Percentiles rank a stretch among this genome's conserved stretches.
Conservation (phyloP, 352 stramenopile genomes). For the Globisporangium uncinulatum region DNA sequence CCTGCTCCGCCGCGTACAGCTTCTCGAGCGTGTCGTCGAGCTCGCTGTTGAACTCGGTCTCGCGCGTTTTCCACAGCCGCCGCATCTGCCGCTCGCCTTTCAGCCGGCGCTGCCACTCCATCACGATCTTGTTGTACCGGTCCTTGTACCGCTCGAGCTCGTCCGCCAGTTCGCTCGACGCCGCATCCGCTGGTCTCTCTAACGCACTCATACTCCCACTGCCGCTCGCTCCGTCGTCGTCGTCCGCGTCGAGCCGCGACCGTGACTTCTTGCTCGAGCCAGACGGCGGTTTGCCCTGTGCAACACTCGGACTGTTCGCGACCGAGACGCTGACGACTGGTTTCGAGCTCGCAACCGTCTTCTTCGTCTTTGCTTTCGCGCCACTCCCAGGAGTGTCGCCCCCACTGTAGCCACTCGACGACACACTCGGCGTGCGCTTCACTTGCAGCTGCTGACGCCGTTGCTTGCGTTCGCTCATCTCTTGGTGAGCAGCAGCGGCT, state of each 20-base stretch:
- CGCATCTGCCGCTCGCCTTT: constrained; percentile 74
- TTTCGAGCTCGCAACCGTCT: not conserved
- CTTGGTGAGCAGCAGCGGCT: constrained; percentile 9
- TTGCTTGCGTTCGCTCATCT: constrained; percentile 10
- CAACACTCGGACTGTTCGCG: constrained; percentile 3
- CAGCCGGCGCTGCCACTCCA: constrained; percentile 73
- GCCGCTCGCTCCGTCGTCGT: constrained; percentile 18
- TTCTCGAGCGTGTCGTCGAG: constrained; percentile 54
- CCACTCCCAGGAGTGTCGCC: constrained; percentile 1
- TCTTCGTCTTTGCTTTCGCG: constrained; percentile 10
- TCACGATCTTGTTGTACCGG: constrained; percentile 75
- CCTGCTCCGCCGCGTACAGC: constrained; percentile 39
- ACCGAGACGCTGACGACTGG: not conserved
- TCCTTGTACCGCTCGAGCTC: constrained; percentile 76
- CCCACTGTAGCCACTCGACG: not conserved
- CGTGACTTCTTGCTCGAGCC: constrained; percentile 5
- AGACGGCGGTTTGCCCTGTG: constrained; percentile 8
- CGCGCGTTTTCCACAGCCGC: constrained; percentile 69
- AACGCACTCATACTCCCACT: constrained; percentile 1
- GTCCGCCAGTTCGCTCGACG: constrained; percentile 26
- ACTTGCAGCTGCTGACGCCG: not conserved
- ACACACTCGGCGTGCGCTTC: not conserved
- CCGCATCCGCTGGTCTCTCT: not conserved
- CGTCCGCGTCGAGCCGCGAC: constrained; percentile 8
- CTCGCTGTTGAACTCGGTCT: constrained; percentile 66